phyloP scores from a whole-genome alignment of 2,329 filamentous ascomycete genomes.

The Stagonosporopsis chrysanthemi region DNA sequence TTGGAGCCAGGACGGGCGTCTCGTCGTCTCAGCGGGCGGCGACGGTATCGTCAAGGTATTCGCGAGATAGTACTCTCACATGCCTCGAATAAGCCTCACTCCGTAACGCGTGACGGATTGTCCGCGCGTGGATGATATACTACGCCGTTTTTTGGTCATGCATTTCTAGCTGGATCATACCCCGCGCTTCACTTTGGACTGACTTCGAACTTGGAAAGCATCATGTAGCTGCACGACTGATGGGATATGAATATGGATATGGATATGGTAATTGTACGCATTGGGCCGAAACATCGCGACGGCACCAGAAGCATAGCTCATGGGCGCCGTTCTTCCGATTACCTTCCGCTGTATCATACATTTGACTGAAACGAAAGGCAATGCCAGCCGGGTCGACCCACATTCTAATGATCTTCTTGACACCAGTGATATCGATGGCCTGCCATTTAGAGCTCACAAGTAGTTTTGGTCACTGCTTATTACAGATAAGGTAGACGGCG shows the following conservation, averaged over 20 bases:
- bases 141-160: conserved; percentile 14
- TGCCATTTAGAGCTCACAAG: neutral
- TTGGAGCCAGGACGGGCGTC: conserved; percentile 94
- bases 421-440: neutral
- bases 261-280: conserved; percentile 19
- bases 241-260: conserved; percentile 4
- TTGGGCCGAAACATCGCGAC: neutral
- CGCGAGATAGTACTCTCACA: conserved; percentile 43
- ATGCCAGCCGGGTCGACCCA: neutral
- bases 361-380: conserved; percentile 3
- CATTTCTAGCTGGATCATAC: conserved; percentile 24
- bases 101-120: neutral
- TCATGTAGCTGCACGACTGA: conserved; percentile 22
- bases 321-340: conserved; percentile 1
- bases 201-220: conserved; percentile 8
- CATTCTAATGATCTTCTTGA: neutral
- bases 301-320: conserved; percentile 9
- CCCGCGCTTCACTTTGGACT: conserved; percentile 13
- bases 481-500: conserved; percentile 8
- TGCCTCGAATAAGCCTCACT: neutral
- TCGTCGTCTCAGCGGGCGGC: conserved; percentile 92
- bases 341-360: conserved; percentile 17
- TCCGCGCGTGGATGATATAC: neutral
- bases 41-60: conserved; percentile 97
- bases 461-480: neutral